Percentiles rank a stretch among this genome's conserved stretches.
These are phyloP conservation scores for Cylindrotheca fusiformis DNA, from an alignment of 108 stramenopile genomes.

Conservation along the genomic window DNA sequence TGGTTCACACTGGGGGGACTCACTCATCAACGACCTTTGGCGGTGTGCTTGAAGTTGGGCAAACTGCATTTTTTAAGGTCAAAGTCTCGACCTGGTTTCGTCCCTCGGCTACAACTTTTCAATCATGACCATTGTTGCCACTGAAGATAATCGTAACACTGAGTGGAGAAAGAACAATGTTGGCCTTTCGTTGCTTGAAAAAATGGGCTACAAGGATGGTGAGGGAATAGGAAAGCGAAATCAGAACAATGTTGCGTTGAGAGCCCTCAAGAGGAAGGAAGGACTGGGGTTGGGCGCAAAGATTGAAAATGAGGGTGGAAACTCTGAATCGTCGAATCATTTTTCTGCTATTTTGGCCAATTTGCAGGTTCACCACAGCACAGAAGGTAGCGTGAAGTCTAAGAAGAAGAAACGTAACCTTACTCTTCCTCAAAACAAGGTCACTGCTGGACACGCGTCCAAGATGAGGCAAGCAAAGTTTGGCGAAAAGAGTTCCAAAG, in stretches of 20 bases:
- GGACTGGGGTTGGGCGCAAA: constrained; percentile 64
- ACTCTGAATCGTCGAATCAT: constrained; percentile 39
- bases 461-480: constrained; percentile 87
- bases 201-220: constrained; percentile 94
- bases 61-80: background rate
- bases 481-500: constrained; percentile 50
- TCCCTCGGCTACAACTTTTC: too few relatives aligned
- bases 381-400: constrained; percentile 4
- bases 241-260: constrained; percentile 10
- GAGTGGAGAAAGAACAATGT: constrained; percentile 66
- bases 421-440: constrained; percentile 70
- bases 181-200: constrained; percentile 69
- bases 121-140: constrained; percentile 71
- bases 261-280: constrained; percentile 42
- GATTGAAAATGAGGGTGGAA: constrained; percentile 38
- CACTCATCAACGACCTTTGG: too few relatives aligned
- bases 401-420: constrained; percentile 37
- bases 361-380: constrained; percentile 42
- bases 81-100: too few relatives aligned
- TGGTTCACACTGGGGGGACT: too few relatives aligned
- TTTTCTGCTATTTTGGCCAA: constrained; percentile 50
- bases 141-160: constrained; percentile 65
- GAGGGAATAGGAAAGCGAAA: constrained; percentile 74
- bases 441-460: constrained; percentile 72
- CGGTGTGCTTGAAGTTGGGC: background rate